These are phyloP conservation scores for Tetragonia tetragonoides DNA, from an alignment of 148 eudicot genomes.

Conservation along the genomic window DNA sequence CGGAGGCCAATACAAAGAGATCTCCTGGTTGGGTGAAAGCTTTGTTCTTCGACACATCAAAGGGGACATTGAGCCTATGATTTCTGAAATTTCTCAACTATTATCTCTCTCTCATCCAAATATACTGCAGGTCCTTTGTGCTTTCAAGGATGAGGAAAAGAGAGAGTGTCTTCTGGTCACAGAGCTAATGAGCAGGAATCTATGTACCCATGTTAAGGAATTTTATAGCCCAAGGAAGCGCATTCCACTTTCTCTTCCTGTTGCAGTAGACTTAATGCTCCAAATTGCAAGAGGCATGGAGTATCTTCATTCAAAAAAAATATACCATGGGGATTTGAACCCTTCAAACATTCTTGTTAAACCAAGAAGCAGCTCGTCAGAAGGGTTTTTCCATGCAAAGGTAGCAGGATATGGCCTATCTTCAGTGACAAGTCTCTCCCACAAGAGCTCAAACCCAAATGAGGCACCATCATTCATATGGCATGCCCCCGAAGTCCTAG, in stretches of 20 bases:
- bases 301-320: constrained; percentile 68
- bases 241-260: constrained; percentile 49
- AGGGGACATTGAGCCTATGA: constrained; percentile 42
- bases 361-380: constrained; percentile 32
- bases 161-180: constrained; percentile 62
- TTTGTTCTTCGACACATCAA: constrained; percentile 61
- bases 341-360: constrained; percentile 65
- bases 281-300: constrained; percentile 93
- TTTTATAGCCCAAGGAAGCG: constrained; percentile 45
- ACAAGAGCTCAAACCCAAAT: constrained; percentile 30
- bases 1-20: constrained; percentile 67
- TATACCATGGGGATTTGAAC: constrained; percentile 64
- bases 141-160: constrained; percentile 62
- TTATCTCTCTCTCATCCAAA: constrained; percentile 71
- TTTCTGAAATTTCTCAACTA: constrained; percentile 38
- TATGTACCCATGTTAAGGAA: constrained; percentile 55
- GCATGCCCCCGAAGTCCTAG: constrained; percentile 70
- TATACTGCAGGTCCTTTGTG: constrained; percentile 51
- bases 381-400: constrained; percentile 59
- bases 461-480: constrained; percentile 50
- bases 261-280: constrained; percentile 70
- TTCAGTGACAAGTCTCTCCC: constrained; percentile 27
- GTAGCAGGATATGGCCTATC: constrained; percentile 54
- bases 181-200: constrained; percentile 72
- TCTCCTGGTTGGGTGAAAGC: constrained; percentile 73